Evolutionary conservation across 495 filamentous ascomycete species (phyloP).

Genomic region (Trichocladium uniseriatum): DNA sequence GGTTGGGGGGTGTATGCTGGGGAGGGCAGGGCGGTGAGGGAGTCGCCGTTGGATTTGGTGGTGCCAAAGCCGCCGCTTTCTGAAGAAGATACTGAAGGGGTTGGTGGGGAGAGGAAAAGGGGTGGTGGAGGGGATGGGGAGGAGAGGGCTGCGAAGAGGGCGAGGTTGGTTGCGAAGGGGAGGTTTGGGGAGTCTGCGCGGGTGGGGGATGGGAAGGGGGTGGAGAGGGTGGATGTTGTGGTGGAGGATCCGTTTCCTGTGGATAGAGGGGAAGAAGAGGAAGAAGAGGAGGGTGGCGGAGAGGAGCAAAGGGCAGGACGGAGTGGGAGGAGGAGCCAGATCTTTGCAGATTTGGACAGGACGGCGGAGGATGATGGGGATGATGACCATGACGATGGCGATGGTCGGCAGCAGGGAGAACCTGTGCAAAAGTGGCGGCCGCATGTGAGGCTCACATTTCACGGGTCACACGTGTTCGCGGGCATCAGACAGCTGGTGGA

Average conservation of each 20-base stretch:
- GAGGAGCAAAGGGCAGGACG: not conserved
- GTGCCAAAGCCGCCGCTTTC: constrained; percentile 29
- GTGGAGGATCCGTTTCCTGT: constrained; percentile 47
- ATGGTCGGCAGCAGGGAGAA: constrained; percentile 21
- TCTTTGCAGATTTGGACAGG: constrained; percentile 22
- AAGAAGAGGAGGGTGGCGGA: constrained; percentile 8
- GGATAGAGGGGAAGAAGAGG: constrained; percentile 27
- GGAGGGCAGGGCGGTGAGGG: constrained; percentile 33
- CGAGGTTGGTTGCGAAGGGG: constrained; percentile 39
- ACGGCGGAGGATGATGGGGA: constrained; percentile 11
- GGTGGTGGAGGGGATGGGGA: constrained; percentile 24
- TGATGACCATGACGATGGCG: constrained; percentile 23
- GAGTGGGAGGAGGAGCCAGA: constrained; percentile 23
- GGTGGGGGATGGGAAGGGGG: constrained; percentile 44
- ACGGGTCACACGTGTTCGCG: constrained; percentile 71
- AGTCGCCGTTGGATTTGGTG: constrained; percentile 49
- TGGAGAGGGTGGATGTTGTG: constrained; percentile 53
- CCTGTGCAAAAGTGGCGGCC: constrained; percentile 38
- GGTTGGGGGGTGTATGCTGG: constrained; percentile 73
- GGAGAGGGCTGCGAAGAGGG: constrained; percentile 32
- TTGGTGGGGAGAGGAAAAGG: constrained; percentile 13
- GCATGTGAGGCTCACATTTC: constrained; percentile 54
- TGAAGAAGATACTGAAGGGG: not conserved
- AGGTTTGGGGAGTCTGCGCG: constrained; percentile 46
- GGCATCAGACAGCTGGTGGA: constrained; percentile 71